Conservation (phyloP, 2,329 filamentous ascomycete genomes). For the Pseudocercospora pini-densiflorae region DNA sequence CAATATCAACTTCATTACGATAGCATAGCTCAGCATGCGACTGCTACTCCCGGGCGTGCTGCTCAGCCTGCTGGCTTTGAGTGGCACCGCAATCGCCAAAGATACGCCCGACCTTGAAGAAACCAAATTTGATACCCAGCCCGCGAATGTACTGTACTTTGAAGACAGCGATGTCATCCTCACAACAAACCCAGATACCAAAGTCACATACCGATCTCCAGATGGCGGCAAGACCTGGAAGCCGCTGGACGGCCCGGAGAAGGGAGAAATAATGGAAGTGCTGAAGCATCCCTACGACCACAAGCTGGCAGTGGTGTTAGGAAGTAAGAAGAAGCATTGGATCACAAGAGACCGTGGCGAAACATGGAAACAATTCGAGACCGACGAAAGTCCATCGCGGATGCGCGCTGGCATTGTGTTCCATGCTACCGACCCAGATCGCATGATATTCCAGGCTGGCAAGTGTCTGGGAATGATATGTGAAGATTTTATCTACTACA, state of each 20-base stretch:
- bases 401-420: constrained; percentile 69
- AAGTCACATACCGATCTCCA: constrained; percentile 74
- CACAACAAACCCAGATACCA: constrained; percentile 68
- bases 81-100: constrained; percentile 32
- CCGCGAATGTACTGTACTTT: constrained; percentile 81
- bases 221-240: constrained; percentile 83
- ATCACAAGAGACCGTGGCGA: constrained; percentile 82
- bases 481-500: constrained; percentile 68
- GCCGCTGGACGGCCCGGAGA: constrained; percentile 65
- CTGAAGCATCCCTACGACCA: constrained; percentile 79
- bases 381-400: constrained; percentile 61
- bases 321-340: constrained; percentile 71
- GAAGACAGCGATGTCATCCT: constrained; percentile 83
- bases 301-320: constrained; percentile 79
- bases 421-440: constrained; percentile 80
- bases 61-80: constrained; percentile 31
- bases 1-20: not conserved
- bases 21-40: constrained; percentile 22
- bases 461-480: constrained; percentile 46
- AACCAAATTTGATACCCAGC: constrained; percentile 68
- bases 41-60: constrained; percentile 27
- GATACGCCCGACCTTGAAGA: constrained; percentile 64
- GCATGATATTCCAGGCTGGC: constrained; percentile 75
- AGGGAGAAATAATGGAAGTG: constrained; percentile 66
- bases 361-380: constrained; percentile 76